Evolutionary conservation across 176 grass and related monocot genomes (phyloP), one percentile per base, ranked within the genome.

Genomic region (Melocanna baccifera): DNA sequence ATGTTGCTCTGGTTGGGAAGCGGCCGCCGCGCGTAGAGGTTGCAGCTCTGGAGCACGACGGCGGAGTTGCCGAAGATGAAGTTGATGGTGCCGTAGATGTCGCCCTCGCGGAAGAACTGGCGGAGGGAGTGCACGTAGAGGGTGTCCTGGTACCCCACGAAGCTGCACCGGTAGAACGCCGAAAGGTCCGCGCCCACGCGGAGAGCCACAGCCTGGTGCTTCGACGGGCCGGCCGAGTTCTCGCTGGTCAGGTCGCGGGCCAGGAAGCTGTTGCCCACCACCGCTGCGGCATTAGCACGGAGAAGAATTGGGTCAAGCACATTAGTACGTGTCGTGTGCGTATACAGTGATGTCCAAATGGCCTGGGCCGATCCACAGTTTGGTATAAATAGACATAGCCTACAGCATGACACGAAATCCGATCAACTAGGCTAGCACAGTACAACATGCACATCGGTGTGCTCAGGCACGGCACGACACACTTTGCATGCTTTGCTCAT

Each of bases 71-170:
- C 92, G 77, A 97, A 97, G 6, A 97, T 67, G 71, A 89, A 94
- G 50, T 97, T 90, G 55, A 97, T 59, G 64, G 95, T 97, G 29
- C 95, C 95, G 51, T 97, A 97, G 67, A 97, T 29, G 77, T 94
- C 84, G 84, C 95, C 94, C 11, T 97, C 92, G 37, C 92, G 88
- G 75, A 88, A 97, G 73, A 97, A 97, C 23, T 97, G 95, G 0
- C 95, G 92, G 56, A 97, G 92, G 6, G 92, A 94, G 83, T 97
- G 94, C 10, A 62, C 80, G 89, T 97, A 97, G 7, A 97, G 94
- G 12, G 94, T 97, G 87, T 97, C 94, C 56, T 97, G 94, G 79
- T 97, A 94, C 3, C 91, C 94, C 4, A 94, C 87, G 64, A 97
- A 91, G 74, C 95, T 94, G 84, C 95, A 97, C 0, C 84, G 78